These are phyloP conservation scores for Fusarium napiforme DNA, from an alignment of 2,329 filamentous ascomycete species.

Conservation along the genomic window DNA sequence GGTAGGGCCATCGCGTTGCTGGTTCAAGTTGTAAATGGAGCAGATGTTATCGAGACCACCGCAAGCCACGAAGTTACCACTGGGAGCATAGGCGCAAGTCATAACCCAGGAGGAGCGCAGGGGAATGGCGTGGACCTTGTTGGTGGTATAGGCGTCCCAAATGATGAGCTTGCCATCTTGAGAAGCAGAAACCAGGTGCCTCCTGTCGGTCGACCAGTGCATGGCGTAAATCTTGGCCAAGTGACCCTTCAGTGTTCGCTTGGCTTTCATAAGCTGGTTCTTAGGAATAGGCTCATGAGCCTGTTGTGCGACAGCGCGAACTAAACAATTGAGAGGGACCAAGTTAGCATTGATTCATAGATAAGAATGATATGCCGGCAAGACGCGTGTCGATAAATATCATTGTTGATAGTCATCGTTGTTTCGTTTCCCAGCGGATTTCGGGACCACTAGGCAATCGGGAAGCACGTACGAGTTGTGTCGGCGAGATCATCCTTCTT, in stretches of 20 bases:
- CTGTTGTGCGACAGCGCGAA: constrained; percentile 91
- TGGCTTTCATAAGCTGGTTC: constrained; percentile 95
- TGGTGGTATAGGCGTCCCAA: constrained; percentile 99
- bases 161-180: constrained; percentile 99
- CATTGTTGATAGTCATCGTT: neutral
- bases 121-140: constrained; percentile 99
- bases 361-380: neutral
- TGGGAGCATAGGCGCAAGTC: constrained; percentile 99
- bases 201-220: constrained; percentile 99
- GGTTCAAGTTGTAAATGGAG: constrained; percentile 99
- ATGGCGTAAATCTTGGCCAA: constrained; percentile 99
- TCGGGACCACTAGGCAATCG: constrained; percentile 8
- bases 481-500: constrained; percentile 99
- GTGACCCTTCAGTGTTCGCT: constrained; percentile 96
- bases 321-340: constrained; percentile 58
- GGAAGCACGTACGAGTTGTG: constrained; percentile 83
- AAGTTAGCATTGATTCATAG: constrained; percentile 43
- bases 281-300: constrained; percentile 91
- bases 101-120: constrained; percentile 99
- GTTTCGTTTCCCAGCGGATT: neutral
- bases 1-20: constrained; percentile 93
- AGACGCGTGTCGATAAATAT: neutral
- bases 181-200: constrained; percentile 96
- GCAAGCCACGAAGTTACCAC: constrained; percentile 97
- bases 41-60: constrained; percentile 99